Conservation (phyloP, 2,329 filamentous ascomycete genomes). For the Pezicula neosporulosa region DNA sequence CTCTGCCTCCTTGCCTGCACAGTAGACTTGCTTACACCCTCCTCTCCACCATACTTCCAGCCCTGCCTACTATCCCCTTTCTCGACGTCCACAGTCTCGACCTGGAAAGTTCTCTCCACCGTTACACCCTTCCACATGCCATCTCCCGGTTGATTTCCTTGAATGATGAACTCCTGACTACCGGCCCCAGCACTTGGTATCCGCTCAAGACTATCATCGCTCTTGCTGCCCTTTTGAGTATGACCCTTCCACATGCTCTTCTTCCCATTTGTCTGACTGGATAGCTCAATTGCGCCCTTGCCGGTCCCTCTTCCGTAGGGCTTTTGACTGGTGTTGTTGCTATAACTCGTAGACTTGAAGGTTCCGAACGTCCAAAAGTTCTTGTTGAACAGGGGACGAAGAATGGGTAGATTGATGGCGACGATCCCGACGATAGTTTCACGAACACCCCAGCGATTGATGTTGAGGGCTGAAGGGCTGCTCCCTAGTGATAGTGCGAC, state of each 20-base stretch:
- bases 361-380: conserved; percentile 23
- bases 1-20: too few species aligned
- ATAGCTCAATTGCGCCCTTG: not conserved
- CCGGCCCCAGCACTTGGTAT: not conserved
- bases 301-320: not conserved
- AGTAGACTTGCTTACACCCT: too few species aligned
- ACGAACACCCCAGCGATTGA: conserved; percentile 34
- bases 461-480: conserved; percentile 27
- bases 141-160: not conserved
- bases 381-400: conserved; percentile 25
- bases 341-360: not conserved
- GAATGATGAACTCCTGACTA: not conserved
- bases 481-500: conserved; percentile 27
- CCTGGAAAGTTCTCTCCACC: not conserved
- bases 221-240: not conserved
- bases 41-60: not conserved
- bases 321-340: not conserved
- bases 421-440: conserved; percentile 33
- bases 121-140: not conserved
- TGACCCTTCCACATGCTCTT: not conserved
- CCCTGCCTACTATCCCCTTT: not conserved
- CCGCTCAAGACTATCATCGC: not conserved
- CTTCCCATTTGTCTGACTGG: not conserved
- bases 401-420: conserved; percentile 32
- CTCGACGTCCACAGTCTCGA: not conserved